A percentile compares a stretch with the other conserved stretches of the same genome.
Evolutionary conservation across 495 filamentous ascomycete species (phyloP).

Genomic region (Pyronema omphalodes): DNA sequence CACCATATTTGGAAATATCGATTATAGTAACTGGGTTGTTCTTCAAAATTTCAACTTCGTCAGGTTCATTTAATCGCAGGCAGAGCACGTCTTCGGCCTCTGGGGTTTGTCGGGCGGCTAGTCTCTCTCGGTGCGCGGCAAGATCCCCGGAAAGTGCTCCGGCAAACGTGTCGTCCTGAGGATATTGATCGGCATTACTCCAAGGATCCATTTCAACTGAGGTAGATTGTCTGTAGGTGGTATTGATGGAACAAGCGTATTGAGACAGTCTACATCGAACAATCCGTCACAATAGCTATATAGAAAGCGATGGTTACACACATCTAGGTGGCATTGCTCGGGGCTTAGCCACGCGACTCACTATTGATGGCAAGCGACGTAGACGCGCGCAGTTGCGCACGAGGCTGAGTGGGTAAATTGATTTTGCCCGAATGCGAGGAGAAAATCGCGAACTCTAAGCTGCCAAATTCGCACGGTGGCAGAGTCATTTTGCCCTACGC

Average conservation of each 20-base stretch:
- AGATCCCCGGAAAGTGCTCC: not conserved
- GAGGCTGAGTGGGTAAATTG: no score
- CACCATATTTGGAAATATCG: not conserved
- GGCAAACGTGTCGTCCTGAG: not conserved
- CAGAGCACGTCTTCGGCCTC: not conserved
- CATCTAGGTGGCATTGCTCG: not conserved
- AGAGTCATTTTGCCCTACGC: no score
- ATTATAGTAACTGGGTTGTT: not conserved
- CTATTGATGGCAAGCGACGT: not conserved
- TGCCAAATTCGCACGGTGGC: no score
- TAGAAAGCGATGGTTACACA: not conserved
- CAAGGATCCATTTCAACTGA: not conserved
- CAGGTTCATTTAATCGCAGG: not conserved
- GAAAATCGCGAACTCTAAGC: no score
- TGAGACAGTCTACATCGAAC: not conserved
- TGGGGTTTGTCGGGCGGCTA: no score
- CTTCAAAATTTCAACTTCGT: not conserved
- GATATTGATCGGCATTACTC: not conserved
- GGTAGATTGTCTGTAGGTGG: not conserved
- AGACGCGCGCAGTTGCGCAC: not conserved
- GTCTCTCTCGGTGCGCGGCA: not conserved
- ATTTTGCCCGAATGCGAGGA: no score
- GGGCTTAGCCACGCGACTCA: not conserved
- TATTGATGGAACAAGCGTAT: no score
- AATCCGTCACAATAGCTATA: not conserved